Evolutionary conservation across 1,284 basidiomycete genomes (phyloP), one percentile per base, ranked within the genome.

Genomic region (Rhodotorula sp.): DNA sequence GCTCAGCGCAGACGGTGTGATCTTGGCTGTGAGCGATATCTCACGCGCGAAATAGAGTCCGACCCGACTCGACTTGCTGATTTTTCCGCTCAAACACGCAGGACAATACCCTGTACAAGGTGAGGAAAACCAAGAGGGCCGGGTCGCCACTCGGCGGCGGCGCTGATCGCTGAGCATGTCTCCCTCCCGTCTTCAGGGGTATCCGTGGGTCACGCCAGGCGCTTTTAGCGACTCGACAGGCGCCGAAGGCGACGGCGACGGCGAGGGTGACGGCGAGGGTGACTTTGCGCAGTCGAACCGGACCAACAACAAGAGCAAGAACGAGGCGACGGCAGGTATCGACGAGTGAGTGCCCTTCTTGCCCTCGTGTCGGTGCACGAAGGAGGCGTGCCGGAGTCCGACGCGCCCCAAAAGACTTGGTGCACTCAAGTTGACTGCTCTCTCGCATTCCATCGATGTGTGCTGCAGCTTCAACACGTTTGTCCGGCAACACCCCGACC

Each of bases 41-140:
- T 43, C 38, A 1, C 1, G 38, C 38, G 38, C 12, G 58, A n/a
- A 5, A n/a, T 47, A 1, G n/a, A 1, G n/a, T 18, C 16, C n/a
- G 3, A 34, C 47, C 52, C 38, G 38, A 43, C 12, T 43, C 38
- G 38, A 43, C 12, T 43, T 43, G 38, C 43, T 18, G 18, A 52
- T 45, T 15, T 38, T 19, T 47, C 15, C 26, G 26, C 18, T 1
- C 26, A n/a, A n/a, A 19, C 16, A 45, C 18, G 8, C 63, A 74
- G 67, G 80, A 81, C 59, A 81, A 81, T 62, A 80, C 79, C 16
- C 73, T 81, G 21, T 79, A 78, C 77, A 80, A 80, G 70, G 77
- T 72, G 28, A 57, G 67, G 18, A n/a, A n/a, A 1, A 12, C 8
- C 21, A n/a, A 26, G 8, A 16, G 21, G 23, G 23, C n/a, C 59